Percentiles rank a stretch among this genome's conserved stretches.
Conservation (phyloP, 2,329 filamentous ascomycete genomes). For the Ophiostoma ips region DNA sequence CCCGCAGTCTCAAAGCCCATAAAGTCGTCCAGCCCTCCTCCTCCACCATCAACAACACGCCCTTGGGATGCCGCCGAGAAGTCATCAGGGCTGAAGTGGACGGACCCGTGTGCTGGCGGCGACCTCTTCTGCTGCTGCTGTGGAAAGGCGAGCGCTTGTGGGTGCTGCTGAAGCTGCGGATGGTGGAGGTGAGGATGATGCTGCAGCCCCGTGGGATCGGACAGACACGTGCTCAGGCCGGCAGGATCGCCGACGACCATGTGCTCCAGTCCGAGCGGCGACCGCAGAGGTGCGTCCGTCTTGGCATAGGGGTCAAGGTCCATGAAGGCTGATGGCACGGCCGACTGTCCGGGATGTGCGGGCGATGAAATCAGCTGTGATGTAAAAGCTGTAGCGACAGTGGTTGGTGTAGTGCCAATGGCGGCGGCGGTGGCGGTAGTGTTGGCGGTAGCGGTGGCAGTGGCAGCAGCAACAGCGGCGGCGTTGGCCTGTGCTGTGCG, state of each 20-base stretch:
- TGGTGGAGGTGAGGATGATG: neutral
- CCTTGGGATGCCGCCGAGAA: slow-evolving; percentile 27
- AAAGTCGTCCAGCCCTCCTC: slow-evolving; percentile 29
- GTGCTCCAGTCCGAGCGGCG: slow-evolving; percentile 5
- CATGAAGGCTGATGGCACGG: slow-evolving; percentile 24
- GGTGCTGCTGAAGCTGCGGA: slow-evolving; percentile 6
- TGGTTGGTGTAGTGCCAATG: neutral
- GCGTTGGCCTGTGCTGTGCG: slow-evolving; percentile 28
- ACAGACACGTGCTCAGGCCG: slow-evolving; percentile 10
- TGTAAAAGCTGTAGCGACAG: slow-evolving; percentile 18
- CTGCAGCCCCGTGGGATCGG: slow-evolving; percentile 8
- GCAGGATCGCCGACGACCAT: slow-evolving; percentile 4
- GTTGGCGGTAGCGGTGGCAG: slow-evolving; percentile 5
- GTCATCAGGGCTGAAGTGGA: slow-evolving; percentile 21
- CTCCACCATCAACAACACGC: slow-evolving; percentile 23
- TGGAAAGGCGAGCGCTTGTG: slow-evolving; percentile 4
- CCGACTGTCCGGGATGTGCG: slow-evolving; percentile 15
- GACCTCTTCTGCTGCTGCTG: slow-evolving; percentile 17
- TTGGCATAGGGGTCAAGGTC: slow-evolving; percentile 19
- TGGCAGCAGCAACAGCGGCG: slow-evolving; percentile 18
- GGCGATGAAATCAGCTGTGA: slow-evolving; percentile 13
- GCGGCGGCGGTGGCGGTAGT: slow-evolving; percentile 19
- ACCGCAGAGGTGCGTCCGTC: neutral
- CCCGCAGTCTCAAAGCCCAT: slow-evolving; percentile 21
- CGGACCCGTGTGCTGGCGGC: slow-evolving; percentile 19